These are phyloP conservation scores for Suillus bovinus DNA, from an alignment of 768 basidiomycete genomes.

Conservation along the genomic window DNA sequence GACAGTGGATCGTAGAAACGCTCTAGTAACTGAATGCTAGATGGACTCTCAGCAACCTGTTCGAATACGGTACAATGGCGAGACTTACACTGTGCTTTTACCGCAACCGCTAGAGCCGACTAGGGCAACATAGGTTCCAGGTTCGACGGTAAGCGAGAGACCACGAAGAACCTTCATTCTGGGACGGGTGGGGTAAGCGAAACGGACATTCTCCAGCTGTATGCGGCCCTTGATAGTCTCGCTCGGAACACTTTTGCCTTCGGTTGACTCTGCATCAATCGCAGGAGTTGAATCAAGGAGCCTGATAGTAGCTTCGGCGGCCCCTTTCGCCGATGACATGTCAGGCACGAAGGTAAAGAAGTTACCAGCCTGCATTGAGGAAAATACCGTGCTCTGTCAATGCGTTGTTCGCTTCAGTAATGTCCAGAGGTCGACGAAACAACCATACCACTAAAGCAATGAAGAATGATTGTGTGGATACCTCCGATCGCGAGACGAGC, in stretches of 20 bases:
- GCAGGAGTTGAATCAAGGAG: constrained; percentile 73
- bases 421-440: background rate
- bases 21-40: constrained; percentile 77
- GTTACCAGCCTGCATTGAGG: constrained; percentile 86
- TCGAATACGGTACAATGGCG: background rate
- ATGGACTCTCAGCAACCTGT: constrained; percentile 5
- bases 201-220: constrained; percentile 76
- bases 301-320: constrained; percentile 72
- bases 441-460: constrained; percentile 71
- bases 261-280: constrained; percentile 76
- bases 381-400: constrained; percentile 65
- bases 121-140: constrained; percentile 81
- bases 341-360: constrained; percentile 87
- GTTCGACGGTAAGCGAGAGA: constrained; percentile 69
- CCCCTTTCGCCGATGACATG: constrained; percentile 78
- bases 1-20: constrained; percentile 85
- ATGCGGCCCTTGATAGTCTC: constrained; percentile 58
- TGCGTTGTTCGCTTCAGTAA: background rate
- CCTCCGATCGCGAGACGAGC: constrained; percentile 57
- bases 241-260: constrained; percentile 54
- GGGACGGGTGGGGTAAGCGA: constrained; percentile 89
- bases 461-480: constrained; percentile 70
- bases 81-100: constrained; percentile 75
- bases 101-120: constrained; percentile 83
- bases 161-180: constrained; percentile 81